phyloP scores from a whole-genome alignment of 305 asterid species.

The Fraxinus albicans region DNA sequence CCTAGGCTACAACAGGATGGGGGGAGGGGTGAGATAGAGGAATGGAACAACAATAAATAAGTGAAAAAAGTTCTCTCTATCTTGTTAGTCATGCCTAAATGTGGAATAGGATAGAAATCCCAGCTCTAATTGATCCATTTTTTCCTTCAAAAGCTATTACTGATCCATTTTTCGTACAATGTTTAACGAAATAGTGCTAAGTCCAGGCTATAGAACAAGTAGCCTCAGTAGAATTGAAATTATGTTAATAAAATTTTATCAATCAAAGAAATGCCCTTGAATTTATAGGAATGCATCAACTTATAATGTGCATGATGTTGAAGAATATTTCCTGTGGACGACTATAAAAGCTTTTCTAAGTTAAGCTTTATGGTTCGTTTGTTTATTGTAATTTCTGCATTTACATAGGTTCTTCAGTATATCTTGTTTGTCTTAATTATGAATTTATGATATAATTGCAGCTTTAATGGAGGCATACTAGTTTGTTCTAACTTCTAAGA shows the following conservation, averaged over 20 bases:
- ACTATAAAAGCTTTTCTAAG: background rate
- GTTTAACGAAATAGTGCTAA: background rate
- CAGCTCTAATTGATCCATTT: background rate
- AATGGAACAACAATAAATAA: background rate
- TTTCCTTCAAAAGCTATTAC: background rate
- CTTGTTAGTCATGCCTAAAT: background rate
- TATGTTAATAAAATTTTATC: background rate
- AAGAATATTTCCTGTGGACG: background rate
- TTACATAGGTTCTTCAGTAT: background rate
- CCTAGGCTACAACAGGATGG: background rate
- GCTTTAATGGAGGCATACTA: conserved; percentile 39
- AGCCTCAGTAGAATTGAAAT: background rate
- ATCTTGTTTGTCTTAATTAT: conserved; percentile 14
- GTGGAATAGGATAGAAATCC: background rate
- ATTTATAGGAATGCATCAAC: background rate
- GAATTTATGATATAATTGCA: conserved; percentile 32
- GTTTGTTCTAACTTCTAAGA: conserved; percentile 23
- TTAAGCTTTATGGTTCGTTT: background rate
- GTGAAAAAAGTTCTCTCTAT: background rate
- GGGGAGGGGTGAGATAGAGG: background rate
- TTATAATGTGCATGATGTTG: background rate
- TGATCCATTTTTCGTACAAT: background rate
- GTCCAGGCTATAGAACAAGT: background rate
- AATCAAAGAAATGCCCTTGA: background rate
- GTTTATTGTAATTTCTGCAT: conserved; percentile 12